These are phyloP conservation scores for Cyberlindnera suaveolens DNA, from an alignment of 805 yeast genomes.

Conservation along the genomic window DNA sequence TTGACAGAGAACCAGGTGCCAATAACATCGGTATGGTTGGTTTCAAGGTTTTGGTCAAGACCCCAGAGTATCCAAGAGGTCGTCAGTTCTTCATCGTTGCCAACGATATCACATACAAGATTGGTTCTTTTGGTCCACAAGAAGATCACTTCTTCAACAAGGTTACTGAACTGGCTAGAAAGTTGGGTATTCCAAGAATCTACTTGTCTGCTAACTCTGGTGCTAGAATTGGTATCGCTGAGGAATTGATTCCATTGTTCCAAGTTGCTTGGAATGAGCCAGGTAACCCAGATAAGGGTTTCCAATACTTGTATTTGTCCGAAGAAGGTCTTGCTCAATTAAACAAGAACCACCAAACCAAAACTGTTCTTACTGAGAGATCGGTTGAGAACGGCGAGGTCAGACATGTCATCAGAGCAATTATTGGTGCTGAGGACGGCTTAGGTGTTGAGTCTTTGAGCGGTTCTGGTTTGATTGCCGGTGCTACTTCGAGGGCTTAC, in stretches of 20 bases:
- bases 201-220: conserved; percentile 98
- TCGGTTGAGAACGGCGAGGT: conserved; percentile 80
- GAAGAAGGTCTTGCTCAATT: conserved; percentile 55
- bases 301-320: conserved; percentile 78
- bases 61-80: conserved; percentile 96
- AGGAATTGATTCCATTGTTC: conserved; percentile 83
- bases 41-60: conserved; percentile 82
- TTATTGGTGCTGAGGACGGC: conserved; percentile 93
- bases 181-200: conserved; percentile 89
- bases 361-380: conserved; percentile 67
- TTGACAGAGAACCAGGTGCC: conserved; percentile 93
- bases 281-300: conserved; percentile 74
- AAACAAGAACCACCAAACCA: conserved; percentile 52
- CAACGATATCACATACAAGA: conserved; percentile 94
- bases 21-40: conserved; percentile 97
- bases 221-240: conserved; percentile 98
- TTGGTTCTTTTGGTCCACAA: conserved; percentile 97
- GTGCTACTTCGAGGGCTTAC: conserved; percentile 97
- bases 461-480: conserved; percentile 98
- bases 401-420: conserved; percentile 73
- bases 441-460: conserved; percentile 97
- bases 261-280: conserved; percentile 91
- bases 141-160: conserved; percentile 90
- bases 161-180: conserved; percentile 88
- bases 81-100: conserved; percentile 92